Evolutionary conservation across 176 grass and related monocot species (phyloP).

Genomic region (Neostapfia colusana): DNA sequence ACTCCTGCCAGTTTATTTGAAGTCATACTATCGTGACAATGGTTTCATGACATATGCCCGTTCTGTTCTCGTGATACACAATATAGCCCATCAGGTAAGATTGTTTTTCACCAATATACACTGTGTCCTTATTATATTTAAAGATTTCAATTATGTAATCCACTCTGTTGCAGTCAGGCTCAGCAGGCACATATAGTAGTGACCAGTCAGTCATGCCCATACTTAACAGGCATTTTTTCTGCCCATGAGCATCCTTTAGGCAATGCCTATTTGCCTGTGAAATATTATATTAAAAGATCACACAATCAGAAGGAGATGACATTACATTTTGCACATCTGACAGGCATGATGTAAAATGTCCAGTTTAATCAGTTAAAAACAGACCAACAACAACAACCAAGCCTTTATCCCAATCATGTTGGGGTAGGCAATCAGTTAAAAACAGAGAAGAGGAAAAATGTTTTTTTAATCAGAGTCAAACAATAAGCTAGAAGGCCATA

Average conservation of each 20-base stretch:
- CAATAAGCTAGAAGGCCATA: not conserved
- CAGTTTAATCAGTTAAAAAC: not conserved
- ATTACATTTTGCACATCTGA: not conserved
- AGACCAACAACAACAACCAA: too few species aligned
- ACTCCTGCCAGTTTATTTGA: constrained; percentile 88
- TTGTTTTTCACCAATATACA: constrained; percentile 14
- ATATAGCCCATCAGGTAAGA: constrained; percentile 89
- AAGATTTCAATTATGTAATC: constrained; percentile 5
- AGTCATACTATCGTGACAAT: constrained; percentile 81
- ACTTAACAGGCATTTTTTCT: not conserved
- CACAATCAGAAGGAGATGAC: not conserved
- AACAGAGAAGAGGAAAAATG: not conserved
- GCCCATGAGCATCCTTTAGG: not conserved
- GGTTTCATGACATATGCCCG: constrained; percentile 82
- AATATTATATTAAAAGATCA: not conserved
- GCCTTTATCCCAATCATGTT: too few species aligned
- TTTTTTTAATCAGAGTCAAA: not conserved
- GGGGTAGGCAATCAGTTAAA: not conserved
- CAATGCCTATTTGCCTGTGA: not conserved
- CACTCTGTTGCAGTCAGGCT: not conserved
- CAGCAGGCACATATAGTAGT: not conserved
- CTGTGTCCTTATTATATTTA: constrained; percentile 18
- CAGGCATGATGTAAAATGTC: not conserved
- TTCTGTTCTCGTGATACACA: constrained; percentile 90
- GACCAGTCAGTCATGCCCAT: not conserved